These are phyloP conservation scores for Coccomyxa sp. DNA, from an alignment of 139 green algal species.

Conservation along the genomic window DNA sequence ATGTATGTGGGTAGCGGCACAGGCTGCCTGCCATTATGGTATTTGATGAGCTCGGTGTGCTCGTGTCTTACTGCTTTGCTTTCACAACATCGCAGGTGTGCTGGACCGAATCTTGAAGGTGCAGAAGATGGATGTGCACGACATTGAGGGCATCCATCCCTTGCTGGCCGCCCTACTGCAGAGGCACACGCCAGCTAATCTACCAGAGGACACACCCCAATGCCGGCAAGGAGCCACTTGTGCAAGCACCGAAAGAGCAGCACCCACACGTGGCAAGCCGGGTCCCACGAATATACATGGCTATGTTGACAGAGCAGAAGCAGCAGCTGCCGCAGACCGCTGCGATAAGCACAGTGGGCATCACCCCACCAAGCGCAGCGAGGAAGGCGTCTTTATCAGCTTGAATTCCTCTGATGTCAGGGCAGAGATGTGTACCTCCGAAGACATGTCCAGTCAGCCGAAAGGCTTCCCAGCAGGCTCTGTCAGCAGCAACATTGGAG, in stretches of 20 bases:
- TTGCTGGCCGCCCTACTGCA: slow-evolving; percentile 31
- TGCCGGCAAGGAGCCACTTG: neutral
- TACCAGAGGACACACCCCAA: neutral
- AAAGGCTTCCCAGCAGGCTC: too few species aligned
- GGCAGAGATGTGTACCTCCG: too few species aligned
- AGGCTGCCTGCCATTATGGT: neutral
- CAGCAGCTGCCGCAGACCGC: neutral
- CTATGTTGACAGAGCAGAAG: neutral
- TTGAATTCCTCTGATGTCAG: too few species aligned
- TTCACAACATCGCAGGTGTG: slow-evolving; percentile 19
- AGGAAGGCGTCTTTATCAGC: too few species aligned
- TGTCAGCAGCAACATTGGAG: too few species aligned
- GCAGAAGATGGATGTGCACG: slow-evolving; percentile 53
- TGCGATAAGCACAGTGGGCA: neutral
- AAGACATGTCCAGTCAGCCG: too few species aligned
- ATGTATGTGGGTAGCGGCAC: neutral
- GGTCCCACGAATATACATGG: neutral
- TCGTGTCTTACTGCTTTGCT: neutral
- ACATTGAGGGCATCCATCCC: slow-evolving; percentile 47
- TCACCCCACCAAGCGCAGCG: too few species aligned
- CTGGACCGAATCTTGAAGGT: slow-evolving; percentile 39
- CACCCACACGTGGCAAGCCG: neutral
- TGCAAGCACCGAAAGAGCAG: neutral
- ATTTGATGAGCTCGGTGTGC: too few species aligned
- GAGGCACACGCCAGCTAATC: neutral